Evolutionary conservation across 2,329 filamentous ascomycete species (phyloP).

Genomic region (Gremmenia infestans): DNA sequence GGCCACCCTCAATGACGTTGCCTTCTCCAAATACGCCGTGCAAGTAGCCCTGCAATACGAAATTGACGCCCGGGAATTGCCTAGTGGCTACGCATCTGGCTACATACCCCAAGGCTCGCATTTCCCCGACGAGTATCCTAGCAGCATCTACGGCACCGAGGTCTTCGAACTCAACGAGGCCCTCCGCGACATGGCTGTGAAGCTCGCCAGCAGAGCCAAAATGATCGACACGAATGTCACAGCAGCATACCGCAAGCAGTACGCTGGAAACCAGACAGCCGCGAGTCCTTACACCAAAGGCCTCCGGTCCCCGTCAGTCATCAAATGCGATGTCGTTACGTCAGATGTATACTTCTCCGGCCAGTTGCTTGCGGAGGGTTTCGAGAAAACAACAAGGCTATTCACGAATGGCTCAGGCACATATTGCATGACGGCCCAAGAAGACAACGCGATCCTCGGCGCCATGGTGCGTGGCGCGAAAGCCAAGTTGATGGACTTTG

Average conservation of each 20-base stretch:
- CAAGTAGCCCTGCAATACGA: conserved; percentile 75
- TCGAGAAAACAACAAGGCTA: conserved; percentile 57
- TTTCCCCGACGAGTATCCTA: conserved; percentile 52
- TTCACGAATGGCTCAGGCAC: conserved; percentile 63
- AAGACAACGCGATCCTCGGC: conserved; percentile 66
- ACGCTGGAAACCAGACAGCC: conserved; percentile 45
- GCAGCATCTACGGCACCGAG: conserved; percentile 60
- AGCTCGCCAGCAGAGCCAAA: conserved; percentile 45
- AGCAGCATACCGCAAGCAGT: conserved; percentile 49
- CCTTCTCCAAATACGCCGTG: conserved; percentile 63
- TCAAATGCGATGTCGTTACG: conserved; percentile 63
- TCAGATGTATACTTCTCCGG: conserved; percentile 70
- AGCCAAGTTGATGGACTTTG: conserved; percentile 57
- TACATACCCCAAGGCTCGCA: conserved; percentile 62
- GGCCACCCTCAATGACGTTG: conserved; percentile 61
- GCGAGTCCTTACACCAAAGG: conserved; percentile 33
- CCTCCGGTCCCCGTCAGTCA: conserved; percentile 42
- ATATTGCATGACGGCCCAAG: conserved; percentile 69
- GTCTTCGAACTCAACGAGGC: conserved; percentile 61
- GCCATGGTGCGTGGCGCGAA: conserved; percentile 56
- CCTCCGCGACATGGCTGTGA: conserved; percentile 49
- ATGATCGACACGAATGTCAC: conserved; percentile 48
- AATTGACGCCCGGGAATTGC: conserved; percentile 65
- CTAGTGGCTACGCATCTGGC: conserved; percentile 58
- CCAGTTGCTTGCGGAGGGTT: conserved; percentile 52